phyloP scores from a whole-genome alignment of 2,329 filamentous ascomycete genomes.

The Monosporascus sp. region DNA sequence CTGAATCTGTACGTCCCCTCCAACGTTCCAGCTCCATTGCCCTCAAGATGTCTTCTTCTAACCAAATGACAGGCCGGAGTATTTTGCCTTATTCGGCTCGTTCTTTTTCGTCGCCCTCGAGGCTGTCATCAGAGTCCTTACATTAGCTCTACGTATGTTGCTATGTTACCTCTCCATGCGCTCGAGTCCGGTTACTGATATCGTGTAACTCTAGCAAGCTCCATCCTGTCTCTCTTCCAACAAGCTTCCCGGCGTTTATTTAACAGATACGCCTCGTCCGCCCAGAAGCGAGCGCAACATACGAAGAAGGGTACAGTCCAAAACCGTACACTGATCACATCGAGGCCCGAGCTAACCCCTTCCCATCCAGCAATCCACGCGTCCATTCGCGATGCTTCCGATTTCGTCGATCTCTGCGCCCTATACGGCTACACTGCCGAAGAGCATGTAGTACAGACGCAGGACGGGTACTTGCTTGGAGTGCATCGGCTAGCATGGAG shows the following conservation, averaged over 20 bases:
- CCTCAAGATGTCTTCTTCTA: conserved; percentile 4
- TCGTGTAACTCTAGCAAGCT: conserved; percentile 50
- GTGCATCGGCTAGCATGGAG: conserved; percentile 81
- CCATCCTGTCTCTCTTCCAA: conserved; percentile 79
- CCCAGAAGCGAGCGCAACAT: conserved; percentile 61
- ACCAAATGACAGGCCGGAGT: conserved; percentile 61
- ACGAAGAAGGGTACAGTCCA: conserved; percentile 55
- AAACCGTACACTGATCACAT: conserved; percentile 4
- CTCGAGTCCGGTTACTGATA: conserved; percentile 12
- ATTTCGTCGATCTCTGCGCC: conserved; percentile 91
- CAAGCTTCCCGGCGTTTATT: conserved; percentile 76
- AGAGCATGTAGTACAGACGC: conserved; percentile 92
- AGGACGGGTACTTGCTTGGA: conserved; percentile 87
- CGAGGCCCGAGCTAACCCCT: conserved; percentile 53
- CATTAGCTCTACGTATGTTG: conserved; percentile 74
- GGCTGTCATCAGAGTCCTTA: conserved; percentile 76
- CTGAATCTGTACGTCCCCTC: conserved; percentile 30
- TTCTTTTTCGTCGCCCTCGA: conserved; percentile 80
- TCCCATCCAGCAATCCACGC: conserved; percentile 58
- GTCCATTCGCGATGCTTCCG: conserved; percentile 78
- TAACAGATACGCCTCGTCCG: conserved; percentile 68
- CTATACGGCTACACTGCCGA: conserved; percentile 90
- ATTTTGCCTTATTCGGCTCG: conserved; percentile 78
- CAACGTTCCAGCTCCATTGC: background rate
- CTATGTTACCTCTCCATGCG: conserved; percentile 37